Base-by-base conservation (phyloP, 2,329 filamentous ascomycete genomes). In the Aaosphaeria pasadenensis region DNA sequence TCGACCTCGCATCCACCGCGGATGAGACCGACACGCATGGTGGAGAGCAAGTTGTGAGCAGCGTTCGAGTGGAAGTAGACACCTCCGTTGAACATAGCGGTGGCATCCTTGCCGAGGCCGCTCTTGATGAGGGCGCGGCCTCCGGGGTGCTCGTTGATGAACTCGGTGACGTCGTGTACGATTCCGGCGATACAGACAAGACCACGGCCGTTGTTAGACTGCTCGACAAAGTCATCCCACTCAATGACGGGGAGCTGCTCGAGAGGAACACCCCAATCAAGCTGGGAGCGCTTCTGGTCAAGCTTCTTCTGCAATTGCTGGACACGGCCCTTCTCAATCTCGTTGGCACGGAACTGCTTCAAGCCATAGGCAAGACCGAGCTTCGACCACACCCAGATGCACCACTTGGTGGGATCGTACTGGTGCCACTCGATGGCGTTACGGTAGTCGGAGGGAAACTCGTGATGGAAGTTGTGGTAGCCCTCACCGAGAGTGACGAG, bases 401-500 rank as follows among this genome's bases (percentile, higher is more conserved):
- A 71, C 71, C 71, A 73, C 67, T 73, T 73, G 59, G 71, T 73
- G 42, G 71, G 71, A 54, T 73, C 71, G 49, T 73, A 73, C 63
- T 70, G 67, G 57, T 69, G 64, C 67, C 67, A 70, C 50, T 69
- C 54, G 47, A 73, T 72, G 44, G 71, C 71, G 47, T 73, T 73
- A 52, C 71, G 69, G 68, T 73, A 73, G 58, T 73, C 71, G 42
- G 69, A 71, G 43, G 71, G 71, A 53, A 73, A 73, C 57, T 73
- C 71, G 62, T 73, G 71, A 60, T 73, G 71, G 63, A 73, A 73
- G 64, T 73, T 73, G 65, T 73, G 71, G 64, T 73, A 73, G 9
- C 71, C 71, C 54, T 73, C 71, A 38, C 71, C 71, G n/a, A 73
- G 71, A 35, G 71, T 73, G 48, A 72, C 67, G 17, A 73, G 55